phyloP scores from a whole-genome alignment of 2,329 filamentous ascomycete species.

The Phoma herbarum region DNA sequence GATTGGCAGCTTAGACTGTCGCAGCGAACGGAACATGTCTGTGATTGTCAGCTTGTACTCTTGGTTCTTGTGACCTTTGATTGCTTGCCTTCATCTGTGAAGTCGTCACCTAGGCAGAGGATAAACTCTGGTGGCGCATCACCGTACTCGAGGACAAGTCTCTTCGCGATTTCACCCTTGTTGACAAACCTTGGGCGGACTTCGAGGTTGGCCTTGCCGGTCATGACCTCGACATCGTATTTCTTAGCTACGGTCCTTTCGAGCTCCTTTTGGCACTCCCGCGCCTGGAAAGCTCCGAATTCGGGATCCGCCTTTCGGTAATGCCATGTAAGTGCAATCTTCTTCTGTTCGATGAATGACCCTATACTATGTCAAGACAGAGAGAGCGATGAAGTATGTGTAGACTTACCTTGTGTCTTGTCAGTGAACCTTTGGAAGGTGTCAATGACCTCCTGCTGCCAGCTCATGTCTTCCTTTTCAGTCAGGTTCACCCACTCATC shows the following conservation, averaged over 20 bases:
- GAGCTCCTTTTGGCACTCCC: slow-evolving; percentile 82
- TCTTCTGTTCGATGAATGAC: slow-evolving; percentile 92
- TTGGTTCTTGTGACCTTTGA: neutral
- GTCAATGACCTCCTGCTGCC: slow-evolving; percentile 85
- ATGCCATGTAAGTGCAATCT: slow-evolving; percentile 95
- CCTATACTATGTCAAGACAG: slow-evolving; percentile 58
- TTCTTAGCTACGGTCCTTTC: slow-evolving; percentile 77
- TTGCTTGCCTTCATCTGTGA: slow-evolving; percentile 87
- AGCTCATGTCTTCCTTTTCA: slow-evolving; percentile 86
- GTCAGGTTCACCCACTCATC: slow-evolving; percentile 89
- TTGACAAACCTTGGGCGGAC: slow-evolving; percentile 97
- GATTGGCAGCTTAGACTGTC: slow-evolving; percentile 63
- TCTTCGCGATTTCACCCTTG: slow-evolving; percentile 94
- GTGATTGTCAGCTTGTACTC: slow-evolving; percentile 19
- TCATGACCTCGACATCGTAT: slow-evolving; percentile 96
- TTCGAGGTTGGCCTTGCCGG: slow-evolving; percentile 94
- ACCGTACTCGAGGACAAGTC: slow-evolving; percentile 78
- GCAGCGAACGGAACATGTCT: slow-evolving; percentile 86
- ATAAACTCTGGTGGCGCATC: slow-evolving; percentile 79
- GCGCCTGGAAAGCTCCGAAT: slow-evolving; percentile 80
- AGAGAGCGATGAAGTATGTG: slow-evolving; percentile 5
- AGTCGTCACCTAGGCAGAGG: slow-evolving; percentile 92
- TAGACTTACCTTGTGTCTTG: slow-evolving; percentile 75
- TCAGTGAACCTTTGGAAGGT: slow-evolving; percentile 91
- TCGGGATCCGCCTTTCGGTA: slow-evolving; percentile 92